phyloP scores from a whole-genome alignment of 306 rosid genomes.

The Fagus crenata region DNA sequence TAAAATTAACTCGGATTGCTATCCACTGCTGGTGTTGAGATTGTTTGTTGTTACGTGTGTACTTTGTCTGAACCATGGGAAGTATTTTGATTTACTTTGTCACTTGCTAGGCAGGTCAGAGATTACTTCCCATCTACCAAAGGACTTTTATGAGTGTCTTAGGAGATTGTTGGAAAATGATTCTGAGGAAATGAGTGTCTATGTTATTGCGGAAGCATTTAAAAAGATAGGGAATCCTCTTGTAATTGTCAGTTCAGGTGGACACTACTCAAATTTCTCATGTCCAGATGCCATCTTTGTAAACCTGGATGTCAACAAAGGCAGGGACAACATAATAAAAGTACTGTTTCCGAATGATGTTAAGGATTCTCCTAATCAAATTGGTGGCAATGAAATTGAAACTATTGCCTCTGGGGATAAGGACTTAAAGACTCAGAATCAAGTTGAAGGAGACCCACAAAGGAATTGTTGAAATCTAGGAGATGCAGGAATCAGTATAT shows the following conservation, averaged over 20 bases:
- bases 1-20: neutral
- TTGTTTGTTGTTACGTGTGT: slow-evolving; percentile 43
- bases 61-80: slow-evolving; percentile 41
- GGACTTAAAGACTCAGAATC: too few relatives aligned
- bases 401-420: neutral
- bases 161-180: neutral
- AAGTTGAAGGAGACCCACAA: neutral
- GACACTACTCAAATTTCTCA: neutral
- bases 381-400: neutral
- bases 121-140: slow-evolving; percentile 37
- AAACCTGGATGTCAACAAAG: slow-evolving; percentile 28
- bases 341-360: slow-evolving; percentile 34
- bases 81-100: slow-evolving; percentile 20
- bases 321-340: slow-evolving; percentile 29
- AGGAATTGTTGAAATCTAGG: too few relatives aligned
- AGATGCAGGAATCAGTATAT: neutral
- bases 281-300: slow-evolving; percentile 42
- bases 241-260: slow-evolving; percentile 36
- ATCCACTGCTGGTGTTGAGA: slow-evolving; percentile 42
- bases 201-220: slow-evolving; percentile 48
- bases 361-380: slow-evolving; percentile 13
- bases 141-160: slow-evolving; percentile 32
- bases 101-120: slow-evolving; percentile 24
- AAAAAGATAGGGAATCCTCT: slow-evolving; percentile 46
- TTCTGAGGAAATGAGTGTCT: slow-evolving; percentile 11